phyloP scores from a whole-genome alignment of 805 yeast genomes.

The Cyberlindnera mycetangii region DNA sequence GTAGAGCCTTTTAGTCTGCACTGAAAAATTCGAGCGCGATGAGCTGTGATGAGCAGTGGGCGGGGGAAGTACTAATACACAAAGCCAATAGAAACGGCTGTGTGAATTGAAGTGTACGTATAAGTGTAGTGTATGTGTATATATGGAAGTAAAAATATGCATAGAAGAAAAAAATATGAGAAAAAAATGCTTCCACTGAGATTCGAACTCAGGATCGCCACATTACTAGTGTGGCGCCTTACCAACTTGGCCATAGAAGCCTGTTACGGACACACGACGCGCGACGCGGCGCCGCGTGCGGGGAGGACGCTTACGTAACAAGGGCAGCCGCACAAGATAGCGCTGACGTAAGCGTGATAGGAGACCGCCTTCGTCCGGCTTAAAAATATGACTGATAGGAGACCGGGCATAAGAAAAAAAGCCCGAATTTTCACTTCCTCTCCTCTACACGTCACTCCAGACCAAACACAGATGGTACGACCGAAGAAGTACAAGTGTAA shows the following conservation, averaged over 20 bases:
- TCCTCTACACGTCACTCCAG: neutral
- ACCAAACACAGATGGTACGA: conserved; percentile 1
- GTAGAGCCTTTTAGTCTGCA: neutral
- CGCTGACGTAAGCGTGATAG: conserved; percentile 3
- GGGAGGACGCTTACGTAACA: neutral
- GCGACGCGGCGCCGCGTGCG: neutral
- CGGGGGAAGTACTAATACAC: neutral
- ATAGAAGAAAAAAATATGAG: conserved; percentile 1
- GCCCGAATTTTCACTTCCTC: neutral
- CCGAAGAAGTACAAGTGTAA: conserved; percentile 46
- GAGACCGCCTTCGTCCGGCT: conserved; percentile 3
- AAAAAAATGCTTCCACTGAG: conserved; percentile 58
- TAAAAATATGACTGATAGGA: neutral
- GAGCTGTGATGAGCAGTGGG: neutral
- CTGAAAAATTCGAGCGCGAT: neutral
- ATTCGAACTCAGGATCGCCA: conserved; percentile 77
- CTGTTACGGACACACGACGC: conserved; percentile 1
- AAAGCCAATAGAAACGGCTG: too few relatives aligned
- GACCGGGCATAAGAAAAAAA: neutral
- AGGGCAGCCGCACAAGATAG: neutral
- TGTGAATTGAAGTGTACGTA: too few relatives aligned
- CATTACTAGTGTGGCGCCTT: conserved; percentile 85
- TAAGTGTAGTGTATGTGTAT: too few relatives aligned
- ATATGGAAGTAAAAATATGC: neutral
- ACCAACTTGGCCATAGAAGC: conserved; percentile 63